Base-by-base conservation (phyloP, 805 yeast species). In the Lachancea thermotolerans region DNA sequence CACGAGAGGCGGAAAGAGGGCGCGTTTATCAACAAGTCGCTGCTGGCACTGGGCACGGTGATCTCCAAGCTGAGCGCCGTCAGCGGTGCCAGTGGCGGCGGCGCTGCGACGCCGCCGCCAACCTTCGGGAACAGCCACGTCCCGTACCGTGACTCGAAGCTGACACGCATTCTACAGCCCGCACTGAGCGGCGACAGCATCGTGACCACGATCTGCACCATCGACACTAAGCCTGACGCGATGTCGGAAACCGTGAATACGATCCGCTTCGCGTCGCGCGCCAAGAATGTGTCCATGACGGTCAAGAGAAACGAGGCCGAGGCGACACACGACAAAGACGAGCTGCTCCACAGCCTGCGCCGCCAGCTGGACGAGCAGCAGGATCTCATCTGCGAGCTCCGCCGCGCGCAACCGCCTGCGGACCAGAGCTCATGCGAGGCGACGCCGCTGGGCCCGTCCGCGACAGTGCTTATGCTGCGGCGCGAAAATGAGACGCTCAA, bases 91-190 rank as follows among this genome's bases (percentile, higher is more conserved):
- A 7, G 25, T 4, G 25, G 25, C 4, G 25, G 25, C 25, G 25
- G 4, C 25, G 25, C 25, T 7, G 25, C 25, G 25, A 7, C 25
- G 25, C 25, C 46, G 12, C 30, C 31, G 15, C 32, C 46, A 21
- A 32, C 21, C 32, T 40, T 61, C 38, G 63, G 68, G 31, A 60
- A 62, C 17, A 79, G 77, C 11, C 97, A 93, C 60, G 77, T 93
- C 31, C 97, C 97, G 0, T 91, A 87, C 66, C 72, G 99, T 60
- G 98, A 91, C 62, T 87, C 96, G 3, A 91, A 91, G 59, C 75
- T 91, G 46, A 91, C 99, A 0, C 71, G 99, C 47, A 68, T 91
- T 29, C 67, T 91, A 46, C 98, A 93, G 64, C 96, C 96, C 1
- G 93, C 97, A 0, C 70, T 91, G 32, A 82, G 93, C 28, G 98